phyloP scores from a whole-genome alignment of 2,329 filamentous ascomycete species.

The Coniochaeta sp. region DNA sequence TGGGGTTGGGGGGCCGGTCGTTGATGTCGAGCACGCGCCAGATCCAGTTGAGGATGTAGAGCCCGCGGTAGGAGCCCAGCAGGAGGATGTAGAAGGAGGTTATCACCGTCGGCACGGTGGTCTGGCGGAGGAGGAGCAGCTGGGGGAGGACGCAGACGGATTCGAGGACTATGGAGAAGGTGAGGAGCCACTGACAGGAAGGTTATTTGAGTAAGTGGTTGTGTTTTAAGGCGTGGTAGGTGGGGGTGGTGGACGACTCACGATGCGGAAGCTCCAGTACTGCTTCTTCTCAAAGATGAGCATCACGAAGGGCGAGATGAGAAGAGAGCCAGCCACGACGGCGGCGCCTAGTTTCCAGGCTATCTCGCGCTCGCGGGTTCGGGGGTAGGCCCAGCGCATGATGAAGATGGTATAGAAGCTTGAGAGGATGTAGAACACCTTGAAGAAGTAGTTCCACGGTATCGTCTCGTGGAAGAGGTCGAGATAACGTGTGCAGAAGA shows the following conservation, averaged over 20 bases:
- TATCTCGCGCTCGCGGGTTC: constrained; percentile 83
- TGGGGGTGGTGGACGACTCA: constrained; percentile 24
- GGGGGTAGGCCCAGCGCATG: constrained; percentile 80
- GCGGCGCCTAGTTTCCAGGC: constrained; percentile 85
- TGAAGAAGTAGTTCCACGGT: constrained; percentile 72
- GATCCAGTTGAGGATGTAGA: constrained; percentile 93
- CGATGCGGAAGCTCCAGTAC: constrained; percentile 41
- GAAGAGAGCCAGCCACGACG: constrained; percentile 56
- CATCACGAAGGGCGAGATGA: constrained; percentile 66
- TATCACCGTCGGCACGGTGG: constrained; percentile 91
- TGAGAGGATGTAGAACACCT: constrained; percentile 79
- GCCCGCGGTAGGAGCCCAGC: constrained; percentile 76
- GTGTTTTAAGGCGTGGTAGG: constrained; percentile 2
- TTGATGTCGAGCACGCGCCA: constrained; percentile 54
- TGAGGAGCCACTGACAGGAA: constrained; percentile 15
- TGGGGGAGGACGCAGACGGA: constrained; percentile 87
- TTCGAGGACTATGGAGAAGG: constrained; percentile 87
- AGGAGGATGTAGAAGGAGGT: constrained; percentile 92
- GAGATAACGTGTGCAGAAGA: constrained; percentile 82
- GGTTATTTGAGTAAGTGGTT: constrained; percentile 2
- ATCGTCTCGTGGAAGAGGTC: constrained; percentile 60
- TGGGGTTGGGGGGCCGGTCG: constrained; percentile 55
- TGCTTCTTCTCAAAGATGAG: constrained; percentile 52
- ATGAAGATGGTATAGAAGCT: constrained; percentile 80
- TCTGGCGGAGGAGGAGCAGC: constrained; percentile 84